Evolutionary conservation across 805 yeast species (phyloP).

Genomic region (Metschnikowia vanudenii): DNA sequence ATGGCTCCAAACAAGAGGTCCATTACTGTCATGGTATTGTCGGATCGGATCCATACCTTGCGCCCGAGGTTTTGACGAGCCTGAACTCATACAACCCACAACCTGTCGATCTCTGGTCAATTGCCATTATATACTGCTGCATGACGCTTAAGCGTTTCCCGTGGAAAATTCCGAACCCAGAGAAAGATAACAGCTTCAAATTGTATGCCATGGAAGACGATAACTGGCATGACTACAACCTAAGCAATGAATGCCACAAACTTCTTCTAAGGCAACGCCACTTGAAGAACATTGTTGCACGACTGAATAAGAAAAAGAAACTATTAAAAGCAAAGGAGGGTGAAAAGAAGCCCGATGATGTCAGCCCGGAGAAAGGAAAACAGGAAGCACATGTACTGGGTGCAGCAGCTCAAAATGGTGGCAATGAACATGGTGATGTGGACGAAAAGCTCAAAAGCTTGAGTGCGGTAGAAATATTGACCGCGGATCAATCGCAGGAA

Average conservation of each 20-base stretch:
- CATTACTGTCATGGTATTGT: slow-evolving; percentile 61
- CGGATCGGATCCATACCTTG: slow-evolving; percentile 84
- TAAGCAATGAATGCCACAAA: slow-evolving; percentile 72
- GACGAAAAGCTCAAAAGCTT: slow-evolving; percentile 22
- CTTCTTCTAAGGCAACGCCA: slow-evolving; percentile 58
- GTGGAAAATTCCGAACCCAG: slow-evolving; percentile 74
- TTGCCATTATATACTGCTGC: slow-evolving; percentile 82
- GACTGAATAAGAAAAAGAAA: slow-evolving; percentile 44
- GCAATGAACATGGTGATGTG: slow-evolving; percentile 4
- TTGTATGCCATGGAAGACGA: slow-evolving; percentile 68
- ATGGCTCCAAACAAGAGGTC: slow-evolving; percentile 44
- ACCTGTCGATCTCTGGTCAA: slow-evolving; percentile 80
- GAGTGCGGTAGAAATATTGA: slow-evolving; percentile 27
- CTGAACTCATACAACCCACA: slow-evolving; percentile 66
- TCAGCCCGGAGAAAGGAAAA: not conserved
- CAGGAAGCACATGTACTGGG: not conserved
- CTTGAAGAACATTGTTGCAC: slow-evolving; percentile 45
- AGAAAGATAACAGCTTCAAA: slow-evolving; percentile 63
- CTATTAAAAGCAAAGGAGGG: slow-evolving; percentile 14
- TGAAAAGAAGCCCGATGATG: not conserved
- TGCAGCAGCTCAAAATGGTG: slow-evolving; percentile 15
- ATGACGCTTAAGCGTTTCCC: slow-evolving; percentile 84
- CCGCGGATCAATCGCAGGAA: slow-evolving; percentile 33
- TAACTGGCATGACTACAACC: slow-evolving; percentile 69
- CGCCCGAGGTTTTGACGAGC: slow-evolving; percentile 70